A percentile compares a stretch with the other conserved stretches of the same genome.
Evolutionary conservation across 116 monocot genomes (phyloP).

Genomic region (Dioscorea cayenensis): DNA sequence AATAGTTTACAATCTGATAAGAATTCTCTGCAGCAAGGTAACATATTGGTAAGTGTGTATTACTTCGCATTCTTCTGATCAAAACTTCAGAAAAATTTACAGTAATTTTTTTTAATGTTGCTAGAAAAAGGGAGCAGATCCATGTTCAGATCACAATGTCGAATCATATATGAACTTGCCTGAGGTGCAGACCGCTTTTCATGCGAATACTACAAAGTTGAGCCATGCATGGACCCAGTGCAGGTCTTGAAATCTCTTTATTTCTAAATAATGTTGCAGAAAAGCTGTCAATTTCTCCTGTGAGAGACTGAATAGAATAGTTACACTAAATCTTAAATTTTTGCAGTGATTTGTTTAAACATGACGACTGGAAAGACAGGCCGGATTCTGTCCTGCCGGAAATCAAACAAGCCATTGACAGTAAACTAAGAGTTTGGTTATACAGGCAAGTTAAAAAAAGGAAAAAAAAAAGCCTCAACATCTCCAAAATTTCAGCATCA

Average conservation of each 20-base stretch:
- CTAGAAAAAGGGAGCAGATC: slow-evolving; percentile 13
- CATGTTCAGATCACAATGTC: slow-evolving; percentile 9
- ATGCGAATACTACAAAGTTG: slow-evolving; percentile 22
- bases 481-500: not conserved
- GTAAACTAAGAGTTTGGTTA: slow-evolving; percentile 33
- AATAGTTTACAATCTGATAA: not conserved
- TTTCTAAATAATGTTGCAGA: no score
- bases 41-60: not conserved
- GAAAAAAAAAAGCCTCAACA: not conserved
- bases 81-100: not conserved
- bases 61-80: no score
- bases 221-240: slow-evolving; percentile 9
- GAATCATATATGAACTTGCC: slow-evolving; percentile 17
- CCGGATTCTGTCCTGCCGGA: slow-evolving; percentile 14
- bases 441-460: slow-evolving; percentile 25
- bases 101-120: not conserved
- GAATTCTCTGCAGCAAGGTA: not conserved
- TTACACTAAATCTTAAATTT: not conserved
- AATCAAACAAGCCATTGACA: slow-evolving; percentile 22
- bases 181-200: slow-evolving; percentile 27
- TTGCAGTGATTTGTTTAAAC: not conserved
- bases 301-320: not conserved
- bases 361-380: slow-evolving; percentile 11
- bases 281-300: no score
- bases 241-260: not conserved